A percentile compares a stretch with the other conserved stretches of the same genome.
Evolutionary conservation across 2,329 filamentous ascomycete genomes (phyloP).

Genomic region (Ascocoryne sarcoides): DNA sequence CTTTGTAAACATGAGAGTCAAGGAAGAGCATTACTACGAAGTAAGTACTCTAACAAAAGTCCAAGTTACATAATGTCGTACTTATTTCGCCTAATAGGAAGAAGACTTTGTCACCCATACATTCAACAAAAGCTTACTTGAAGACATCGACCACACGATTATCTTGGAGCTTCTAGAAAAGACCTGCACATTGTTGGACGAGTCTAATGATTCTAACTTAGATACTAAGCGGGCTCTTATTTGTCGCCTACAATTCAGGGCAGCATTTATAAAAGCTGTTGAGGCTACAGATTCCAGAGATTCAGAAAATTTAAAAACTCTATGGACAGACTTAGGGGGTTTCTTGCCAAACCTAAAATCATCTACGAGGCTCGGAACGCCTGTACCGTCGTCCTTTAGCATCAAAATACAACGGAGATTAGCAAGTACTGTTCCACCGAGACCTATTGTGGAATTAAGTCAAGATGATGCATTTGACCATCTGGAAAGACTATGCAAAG

Average conservation of each 20-base stretch:
- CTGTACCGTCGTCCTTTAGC: constrained; percentile 75
- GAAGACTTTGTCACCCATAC: constrained; percentile 95
- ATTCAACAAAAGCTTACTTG: constrained; percentile 71
- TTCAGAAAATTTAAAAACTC: constrained; percentile 29
- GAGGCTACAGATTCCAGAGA: constrained; percentile 43
- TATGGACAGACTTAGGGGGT: constrained; percentile 34
- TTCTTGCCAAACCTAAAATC: constrained; percentile 47
- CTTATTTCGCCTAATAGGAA: constrained; percentile 46
- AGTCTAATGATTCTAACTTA: constrained; percentile 23
- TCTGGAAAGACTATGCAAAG: constrained; percentile 61
- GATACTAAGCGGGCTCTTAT: constrained; percentile 46
- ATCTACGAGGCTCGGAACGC: constrained; percentile 52
- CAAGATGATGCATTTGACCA: constrained; percentile 64
- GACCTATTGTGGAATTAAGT: constrained; percentile 73
- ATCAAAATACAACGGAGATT: constrained; percentile 83
- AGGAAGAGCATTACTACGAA: constrained; percentile 84
- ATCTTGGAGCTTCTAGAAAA: constrained; percentile 26
- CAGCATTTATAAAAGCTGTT: constrained; percentile 48
- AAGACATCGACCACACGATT: constrained; percentile 44
- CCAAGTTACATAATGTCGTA: background rate
- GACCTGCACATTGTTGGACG: constrained; percentile 24
- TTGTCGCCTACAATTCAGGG: constrained; percentile 57
- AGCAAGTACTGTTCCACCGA: constrained; percentile 86
- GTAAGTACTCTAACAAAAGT: constrained; percentile 35
- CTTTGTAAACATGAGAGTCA: constrained; percentile 68